These are phyloP conservation scores for Thraustochytrium striatum DNA, from an alignment of 352 stramenopile species.

Conservation along the genomic window DNA sequence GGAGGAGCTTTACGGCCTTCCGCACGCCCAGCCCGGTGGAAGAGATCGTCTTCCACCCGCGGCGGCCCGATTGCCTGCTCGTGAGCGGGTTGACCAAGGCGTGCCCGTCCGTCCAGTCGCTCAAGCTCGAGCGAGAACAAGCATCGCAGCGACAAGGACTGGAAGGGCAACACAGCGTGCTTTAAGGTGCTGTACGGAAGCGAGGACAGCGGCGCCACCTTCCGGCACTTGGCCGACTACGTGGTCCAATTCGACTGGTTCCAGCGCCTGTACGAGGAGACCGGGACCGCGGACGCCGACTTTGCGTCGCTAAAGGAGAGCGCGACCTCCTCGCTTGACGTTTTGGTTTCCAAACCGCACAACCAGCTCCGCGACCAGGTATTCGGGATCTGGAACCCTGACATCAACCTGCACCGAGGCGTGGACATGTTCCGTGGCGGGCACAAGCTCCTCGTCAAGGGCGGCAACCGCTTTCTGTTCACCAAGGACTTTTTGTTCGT, in stretches of 20 bases:
- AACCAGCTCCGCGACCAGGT: conserved; percentile 26
- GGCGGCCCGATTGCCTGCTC: not conserved
- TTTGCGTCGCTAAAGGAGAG: no score
- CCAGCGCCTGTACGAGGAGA: not conserved
- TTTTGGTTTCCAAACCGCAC: not conserved
- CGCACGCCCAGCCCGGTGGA: not conserved
- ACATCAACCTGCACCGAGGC: conserved; percentile 34
- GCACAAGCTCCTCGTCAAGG: not conserved
- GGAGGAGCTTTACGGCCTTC: conserved; percentile 36
- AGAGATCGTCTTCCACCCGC: conserved; percentile 14
- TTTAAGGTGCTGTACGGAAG: conserved; percentile 48
- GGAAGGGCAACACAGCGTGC: not conserved
- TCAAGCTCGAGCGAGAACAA: not conserved
- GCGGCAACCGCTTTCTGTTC: conserved; percentile 51
- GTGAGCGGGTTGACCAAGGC: not conserved
- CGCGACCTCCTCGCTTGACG: no score
- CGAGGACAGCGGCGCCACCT: conserved; percentile 16
- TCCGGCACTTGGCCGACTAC: conserved; percentile 21
- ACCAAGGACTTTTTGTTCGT: conserved; percentile 52
- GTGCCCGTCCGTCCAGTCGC: not conserved
- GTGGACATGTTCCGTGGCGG: conserved; percentile 47
- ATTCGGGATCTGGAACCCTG: conserved; percentile 46
- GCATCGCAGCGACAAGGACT: not conserved
- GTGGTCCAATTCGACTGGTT: conserved; percentile 51
- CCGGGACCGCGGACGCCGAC: no score